Evolutionary conservation across 495 filamentous ascomycete species (phyloP), one percentile per base, ranked within the genome.

Genomic region (Penicillium taxi): DNA sequence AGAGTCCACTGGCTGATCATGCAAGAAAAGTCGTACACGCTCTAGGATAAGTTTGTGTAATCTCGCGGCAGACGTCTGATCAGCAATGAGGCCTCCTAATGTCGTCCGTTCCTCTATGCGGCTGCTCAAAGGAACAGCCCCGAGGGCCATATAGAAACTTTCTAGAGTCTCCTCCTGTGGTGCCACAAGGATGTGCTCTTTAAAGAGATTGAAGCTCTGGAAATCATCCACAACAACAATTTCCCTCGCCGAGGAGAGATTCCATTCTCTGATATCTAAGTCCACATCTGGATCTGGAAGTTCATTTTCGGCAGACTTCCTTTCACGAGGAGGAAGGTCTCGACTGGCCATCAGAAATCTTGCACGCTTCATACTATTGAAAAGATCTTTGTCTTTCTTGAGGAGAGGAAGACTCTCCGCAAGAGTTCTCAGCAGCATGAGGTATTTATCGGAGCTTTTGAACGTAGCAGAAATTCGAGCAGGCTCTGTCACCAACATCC

Each of bases 81-180:
- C 74, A 11, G 58, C 44, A n/a, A 64, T 52, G 14, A 65, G 34
- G 8, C 56, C 47, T 15, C 79, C 79, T 48, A 69, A 65, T 19
- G 55, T 52, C 9, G 69, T 57, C 29, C 59, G 55, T 39, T 73
- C 64, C 44, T 73, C 68, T 6, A 75, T 58, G 6, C 70, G 47
- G 5, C 48, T 47, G 36, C 65, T 68, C 21, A 74, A 48, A 17
- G 67, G 55, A 9, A 56, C 27, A 12, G 69, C 58, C 4, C 71
- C 71, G 8, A 76, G 55, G 26, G 61, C 60, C 23, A 74, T 50
- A 52, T 96, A 99, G 48, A 96, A 88, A 4, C 72, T 69, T 54
- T 99, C 91, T 2, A 99, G 63, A 0, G 57, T 44, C 42, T 96
- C 91, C 38, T 96, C 91, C 51, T 89, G 82, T 0, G 91, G 91